These are phyloP conservation scores for Aureococcus anophagefferens DNA, from an alignment of 108 stramenopile genomes.

Conservation along the genomic window DNA sequence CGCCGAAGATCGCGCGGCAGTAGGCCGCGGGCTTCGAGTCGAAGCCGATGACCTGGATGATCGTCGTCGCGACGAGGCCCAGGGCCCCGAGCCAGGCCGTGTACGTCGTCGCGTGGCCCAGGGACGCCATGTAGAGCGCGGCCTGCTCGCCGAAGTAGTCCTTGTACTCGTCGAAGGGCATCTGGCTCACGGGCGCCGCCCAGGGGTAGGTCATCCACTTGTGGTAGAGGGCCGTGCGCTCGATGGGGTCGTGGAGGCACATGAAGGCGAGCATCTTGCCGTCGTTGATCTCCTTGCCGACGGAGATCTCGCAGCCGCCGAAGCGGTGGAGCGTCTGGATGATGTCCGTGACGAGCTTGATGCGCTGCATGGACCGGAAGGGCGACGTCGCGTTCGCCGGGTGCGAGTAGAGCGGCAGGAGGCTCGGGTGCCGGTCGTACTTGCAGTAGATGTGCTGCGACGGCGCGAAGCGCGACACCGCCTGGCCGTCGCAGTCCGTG, in stretches of 20 bases:
- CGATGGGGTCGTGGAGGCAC: background rate
- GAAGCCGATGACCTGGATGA: background rate
- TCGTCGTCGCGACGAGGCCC: constrained; percentile 1
- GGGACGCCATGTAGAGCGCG: constrained; percentile 50
- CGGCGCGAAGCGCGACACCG: background rate
- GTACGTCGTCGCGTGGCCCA: constrained; percentile 38
- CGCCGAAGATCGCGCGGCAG: constrained; percentile 7
- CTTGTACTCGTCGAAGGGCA: constrained; percentile 30
- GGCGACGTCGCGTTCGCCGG: background rate
- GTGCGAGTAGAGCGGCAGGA: background rate
- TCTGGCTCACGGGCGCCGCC: background rate
- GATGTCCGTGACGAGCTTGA: background rate
- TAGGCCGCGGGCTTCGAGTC: background rate
- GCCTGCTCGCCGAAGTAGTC: constrained; percentile 46
- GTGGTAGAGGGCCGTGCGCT: background rate
- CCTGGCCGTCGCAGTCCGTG: background rate
- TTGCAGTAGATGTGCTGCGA: background rate
- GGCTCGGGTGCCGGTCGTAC: background rate
- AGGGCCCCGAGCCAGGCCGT: background rate
- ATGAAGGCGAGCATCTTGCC: background rate
- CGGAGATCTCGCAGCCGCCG: background rate
- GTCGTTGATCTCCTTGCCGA: background rate
- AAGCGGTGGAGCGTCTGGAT: background rate
- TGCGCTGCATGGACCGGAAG: background rate
- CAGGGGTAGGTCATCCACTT: background rate